Evolutionary conservation across 768 basidiomycete species (phyloP).

Genomic region (Hericium alpestre): DNA sequence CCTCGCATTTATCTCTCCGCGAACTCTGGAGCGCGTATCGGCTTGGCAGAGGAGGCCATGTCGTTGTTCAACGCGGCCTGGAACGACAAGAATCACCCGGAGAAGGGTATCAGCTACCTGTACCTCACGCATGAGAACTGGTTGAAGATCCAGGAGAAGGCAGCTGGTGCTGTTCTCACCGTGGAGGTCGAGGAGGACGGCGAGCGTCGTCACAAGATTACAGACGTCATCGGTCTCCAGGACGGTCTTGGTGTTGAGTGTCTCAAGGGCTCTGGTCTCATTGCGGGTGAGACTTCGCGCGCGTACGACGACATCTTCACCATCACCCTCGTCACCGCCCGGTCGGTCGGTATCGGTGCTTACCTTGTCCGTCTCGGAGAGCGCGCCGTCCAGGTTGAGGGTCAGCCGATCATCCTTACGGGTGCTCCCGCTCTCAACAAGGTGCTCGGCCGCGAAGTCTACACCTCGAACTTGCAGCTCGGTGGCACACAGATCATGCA

Average conservation of each 20-base stretch:
- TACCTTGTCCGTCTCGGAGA: slow-evolving; percentile 97
- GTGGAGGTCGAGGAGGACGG: slow-evolving; percentile 78
- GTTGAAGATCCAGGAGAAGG: slow-evolving; percentile 83
- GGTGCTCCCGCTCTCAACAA: slow-evolving; percentile 97
- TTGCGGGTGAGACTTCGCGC: slow-evolving; percentile 95
- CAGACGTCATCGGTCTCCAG: slow-evolving; percentile 93
- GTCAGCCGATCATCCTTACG: slow-evolving; percentile 97
- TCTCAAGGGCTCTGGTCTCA: slow-evolving; percentile 91
- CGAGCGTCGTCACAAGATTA: slow-evolving; percentile 87
- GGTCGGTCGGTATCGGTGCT: slow-evolving; percentile 97
- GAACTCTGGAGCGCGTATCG: slow-evolving; percentile 96
- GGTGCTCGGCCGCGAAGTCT: slow-evolving; percentile 96
- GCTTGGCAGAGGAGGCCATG: slow-evolving; percentile 87
- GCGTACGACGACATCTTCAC: slow-evolving; percentile 99
- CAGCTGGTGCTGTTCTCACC: slow-evolving; percentile 64
- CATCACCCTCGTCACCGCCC: slow-evolving; percentile 95
- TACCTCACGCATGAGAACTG: slow-evolving; percentile 91
- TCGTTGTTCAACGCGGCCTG: slow-evolving; percentile 85
- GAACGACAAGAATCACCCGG: slow-evolving; percentile 71
- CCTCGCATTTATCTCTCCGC: slow-evolving; percentile 97
- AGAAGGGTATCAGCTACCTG: slow-evolving; percentile 93
- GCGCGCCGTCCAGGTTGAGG: slow-evolving; percentile 96
- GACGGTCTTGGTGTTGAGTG: slow-evolving; percentile 97
- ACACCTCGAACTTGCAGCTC: slow-evolving; percentile 95
- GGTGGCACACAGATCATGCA: slow-evolving; percentile 99